phyloP scores from a whole-genome alignment of 148 eudicot genomes.

The Heliosperma pusillum region DNA sequence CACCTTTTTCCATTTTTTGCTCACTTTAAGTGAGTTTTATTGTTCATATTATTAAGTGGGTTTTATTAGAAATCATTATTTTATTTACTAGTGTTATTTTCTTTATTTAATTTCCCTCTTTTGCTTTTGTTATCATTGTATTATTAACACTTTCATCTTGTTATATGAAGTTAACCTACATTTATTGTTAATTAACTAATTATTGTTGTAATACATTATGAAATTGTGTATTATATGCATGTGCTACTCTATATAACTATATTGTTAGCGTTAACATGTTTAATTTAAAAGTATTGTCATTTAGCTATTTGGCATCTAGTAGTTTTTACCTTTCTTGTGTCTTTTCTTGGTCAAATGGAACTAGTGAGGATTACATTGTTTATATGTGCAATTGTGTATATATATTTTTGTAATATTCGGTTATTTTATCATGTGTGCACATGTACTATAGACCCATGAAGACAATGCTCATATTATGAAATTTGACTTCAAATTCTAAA shows the following conservation, averaged over 20 bases:
- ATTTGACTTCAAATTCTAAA: conserved; percentile 22
- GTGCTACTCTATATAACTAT: too few relatives aligned
- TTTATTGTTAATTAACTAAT: neutral
- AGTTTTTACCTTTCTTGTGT: conserved; percentile 26
- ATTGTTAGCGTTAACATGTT: neutral
- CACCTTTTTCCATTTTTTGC: neutral
- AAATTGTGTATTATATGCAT: neutral
- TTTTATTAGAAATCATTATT: neutral
- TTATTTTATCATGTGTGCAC: neutral
- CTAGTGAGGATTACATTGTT: conserved; percentile 19
- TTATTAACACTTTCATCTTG: neutral
- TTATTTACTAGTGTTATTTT: neutral
- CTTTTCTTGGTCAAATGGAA: conserved; percentile 30
- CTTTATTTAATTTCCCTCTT: neutral
- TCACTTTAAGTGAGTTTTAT: conserved; percentile 4
- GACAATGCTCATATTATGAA: conserved; percentile 22
- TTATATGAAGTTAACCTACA: too few relatives aligned
- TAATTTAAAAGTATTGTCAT: conserved; percentile 20
- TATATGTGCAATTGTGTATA: conserved; percentile 9
- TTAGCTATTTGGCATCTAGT: conserved; percentile 25
- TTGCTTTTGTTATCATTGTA: neutral
- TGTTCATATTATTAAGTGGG: conserved; percentile 21
- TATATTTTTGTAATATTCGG: conserved; percentile 7
- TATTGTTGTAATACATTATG: neutral
- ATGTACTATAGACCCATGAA: conserved; percentile 7